Evolutionary conservation across 768 basidiomycete species (phyloP), one percentile per base, ranked within the genome.

Genomic region (Naganishia vishniacii): DNA sequence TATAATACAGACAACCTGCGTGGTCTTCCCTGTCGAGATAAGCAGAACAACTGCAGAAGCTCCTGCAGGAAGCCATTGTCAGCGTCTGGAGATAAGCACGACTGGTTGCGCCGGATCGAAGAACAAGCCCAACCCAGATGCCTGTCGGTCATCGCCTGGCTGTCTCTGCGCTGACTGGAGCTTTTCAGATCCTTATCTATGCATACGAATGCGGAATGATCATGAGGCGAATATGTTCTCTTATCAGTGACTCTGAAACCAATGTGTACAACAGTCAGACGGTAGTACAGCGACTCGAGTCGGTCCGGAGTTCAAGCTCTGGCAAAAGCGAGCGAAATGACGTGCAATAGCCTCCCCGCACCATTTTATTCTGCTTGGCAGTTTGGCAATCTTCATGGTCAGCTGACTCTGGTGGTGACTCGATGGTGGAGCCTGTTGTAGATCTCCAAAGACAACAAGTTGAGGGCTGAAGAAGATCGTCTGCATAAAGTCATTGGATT

Each of bases 111-210:
- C n/a, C 34, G 15, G 8, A 37, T 37, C 34, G 34, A 37, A 37
- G 15, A 15, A 15, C 34, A 40, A 37, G 53, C 34, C 53, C 32
- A 37, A 20, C 20, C 37, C 49, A 44, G 42, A 44, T 8, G n/a
- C 34, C 53, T 56, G 34, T 56, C 53, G 53, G 53, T 23, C 34
- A 23, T 56, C 53, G 53, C 53, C 53, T 56, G 53, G 23, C 29
- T 9, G 20, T 37, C 34, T 44, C 11, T 44, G 42, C 42, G 7
- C 13, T 44, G 7, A 6, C 42, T 8, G 42, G 32, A 56, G 15
- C 53, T 56, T 56, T 31, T 37, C 53, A 26, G 47, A 25, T 29
- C 47, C 20, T 48, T 48, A 48, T 48, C 47, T 48, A 20, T 12
- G 11, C 18, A 9, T 6, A 44, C n/a, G 7, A 7, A 7, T 37